Base-by-base conservation (phyloP, 805 yeast species). In the Tanozyma kutaoensis region DNA sequence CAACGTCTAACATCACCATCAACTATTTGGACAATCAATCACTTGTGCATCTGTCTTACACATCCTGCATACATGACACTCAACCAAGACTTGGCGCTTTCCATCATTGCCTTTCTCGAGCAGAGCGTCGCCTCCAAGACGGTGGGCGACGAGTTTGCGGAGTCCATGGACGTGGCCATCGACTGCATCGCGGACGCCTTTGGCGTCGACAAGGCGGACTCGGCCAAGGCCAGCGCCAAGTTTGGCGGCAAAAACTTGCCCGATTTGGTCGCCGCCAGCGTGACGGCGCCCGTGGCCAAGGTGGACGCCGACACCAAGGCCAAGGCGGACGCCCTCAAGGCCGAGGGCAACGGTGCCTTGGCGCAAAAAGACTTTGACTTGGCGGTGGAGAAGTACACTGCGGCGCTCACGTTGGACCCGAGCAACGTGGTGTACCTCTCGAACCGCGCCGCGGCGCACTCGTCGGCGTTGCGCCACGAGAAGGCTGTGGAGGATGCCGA, bases 371-470 rank as follows among this genome's bases (percentile, higher is more conserved):
- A 85, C 40, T 88, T 68, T 46, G 62, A 59, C 11, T 60, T 51
- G 21, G 97, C 98, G 4, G 65, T 84, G 28, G 68, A 64, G 14
- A 72, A 76, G 38, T 91, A 91, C 55, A 68, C 93, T 6, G 72
- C 70, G 29, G 97, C 97, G 8, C 70, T 91, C 39, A 70, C 55
- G 14, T 53, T 76, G 34, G 63, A 73, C 37, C 72, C 85, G 29
- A 51, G 64, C 12, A 85, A 84, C 49, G 85, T 86, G 12, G 81
- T 91, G 13, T 91, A 76, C 53, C 71, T 69, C 35, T 85, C 97
- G 20, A 91, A 91, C 58, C 74, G 98, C 47, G 97, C 98, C 10
- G 98, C 98, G 23, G 97, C 97, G 3, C 74, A 80, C 54, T 79
- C 94, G 8, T 81, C 95, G 5, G 44, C 69, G 17, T 67, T 72